phyloP scores from a whole-genome alignment of 1,139 yeast genomes.

The Suhomyces bolitotheri region DNA sequence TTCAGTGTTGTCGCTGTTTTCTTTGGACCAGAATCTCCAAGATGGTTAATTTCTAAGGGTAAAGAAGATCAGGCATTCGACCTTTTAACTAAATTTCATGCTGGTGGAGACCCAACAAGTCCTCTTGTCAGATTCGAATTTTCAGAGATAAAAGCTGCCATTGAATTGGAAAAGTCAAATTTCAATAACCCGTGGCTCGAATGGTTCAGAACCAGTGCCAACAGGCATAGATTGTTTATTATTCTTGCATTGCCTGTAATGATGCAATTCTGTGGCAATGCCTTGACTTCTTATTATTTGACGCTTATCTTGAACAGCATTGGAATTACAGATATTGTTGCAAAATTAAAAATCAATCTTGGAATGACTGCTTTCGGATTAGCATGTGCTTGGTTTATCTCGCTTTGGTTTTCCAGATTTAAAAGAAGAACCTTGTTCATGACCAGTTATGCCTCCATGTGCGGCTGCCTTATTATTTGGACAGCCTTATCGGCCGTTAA shows the following conservation, averaged over 20 bases:
- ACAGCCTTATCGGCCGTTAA: constrained; percentile 32
- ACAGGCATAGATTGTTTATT: constrained; percentile 13
- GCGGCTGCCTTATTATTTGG: constrained; percentile 32
- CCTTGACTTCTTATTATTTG: constrained; percentile 19
- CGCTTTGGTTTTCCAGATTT: constrained; percentile 6
- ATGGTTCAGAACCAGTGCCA: constrained; percentile 7
- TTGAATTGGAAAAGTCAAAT: constrained; percentile 26
- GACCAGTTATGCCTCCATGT: constrained; percentile 20
- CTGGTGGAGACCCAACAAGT: constrained; percentile 41
- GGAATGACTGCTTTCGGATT: constrained; percentile 13
- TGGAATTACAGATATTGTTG: constrained; percentile 16
- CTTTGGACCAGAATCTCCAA: constrained; percentile 25
- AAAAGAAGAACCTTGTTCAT: constrained; percentile 14
- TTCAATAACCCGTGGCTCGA: constrained; percentile 1
- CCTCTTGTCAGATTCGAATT: constrained; percentile 30
- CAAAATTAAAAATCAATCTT: constrained; percentile 12
- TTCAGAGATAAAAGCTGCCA: constrained; percentile 31
- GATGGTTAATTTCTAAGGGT: constrained; percentile 30
- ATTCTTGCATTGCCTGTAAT: constrained; percentile 12
- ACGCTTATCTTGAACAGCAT: constrained; percentile 15
- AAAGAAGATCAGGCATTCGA: constrained; percentile 45
- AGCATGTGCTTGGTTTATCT: constrained; percentile 24
- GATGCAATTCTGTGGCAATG: constrained; percentile 15
- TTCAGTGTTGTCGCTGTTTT: constrained; percentile 16
- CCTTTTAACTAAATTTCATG: constrained; percentile 18